Evolutionary conservation across 1,139 yeast species (phyloP), one percentile per base, ranked within the genome.

Genomic region (Saccharomyces hybrid): DNA sequence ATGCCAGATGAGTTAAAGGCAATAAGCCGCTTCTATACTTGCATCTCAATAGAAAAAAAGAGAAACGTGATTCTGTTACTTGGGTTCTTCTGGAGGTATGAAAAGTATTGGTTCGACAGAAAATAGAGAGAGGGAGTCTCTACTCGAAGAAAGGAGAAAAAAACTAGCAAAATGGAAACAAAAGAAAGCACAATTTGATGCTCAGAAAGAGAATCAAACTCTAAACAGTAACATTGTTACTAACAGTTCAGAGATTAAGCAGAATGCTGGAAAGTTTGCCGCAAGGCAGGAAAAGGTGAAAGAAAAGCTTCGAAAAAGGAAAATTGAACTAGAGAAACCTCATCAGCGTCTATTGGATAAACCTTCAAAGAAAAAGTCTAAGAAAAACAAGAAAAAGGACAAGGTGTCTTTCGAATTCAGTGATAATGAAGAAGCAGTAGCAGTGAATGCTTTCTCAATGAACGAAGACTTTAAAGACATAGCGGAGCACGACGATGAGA

Each of bases 281-380:
- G 64, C 52, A 29, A 57, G 67, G 49, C 67, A 66, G 44, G 66
- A 65, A 57, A 73, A 70, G 57, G 57, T 75, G 4, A 74, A 71
- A 42, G 76, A 73, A 1, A 74, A 79, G 78, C 76, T 74, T 62
- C 67, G 65, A 63, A 76, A 73, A 61, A 76, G 74, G 59, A 53
- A 65, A 67, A 62, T 63, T 50, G 57, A 52, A 27, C 50, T 44
- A 28, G 58, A 47, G 48, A 48, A 31, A 28, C 16, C 13, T 14
- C 29, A 49, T 23, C 41, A 51, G 50, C 25, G 25, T 38, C 5
- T 11, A 11, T 26, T 47, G 48, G 7, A 16, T 8, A 27, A 5
- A 7, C 48, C 8, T 9, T 46, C 53, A 20, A 20, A 20, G 50
- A 53, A 38, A 48, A 55, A 49, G 20, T 38, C 42, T 13, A 49